Conservation (phyloP, 2,329 filamentous ascomycete species). For the Penicillium sp. region DNA sequence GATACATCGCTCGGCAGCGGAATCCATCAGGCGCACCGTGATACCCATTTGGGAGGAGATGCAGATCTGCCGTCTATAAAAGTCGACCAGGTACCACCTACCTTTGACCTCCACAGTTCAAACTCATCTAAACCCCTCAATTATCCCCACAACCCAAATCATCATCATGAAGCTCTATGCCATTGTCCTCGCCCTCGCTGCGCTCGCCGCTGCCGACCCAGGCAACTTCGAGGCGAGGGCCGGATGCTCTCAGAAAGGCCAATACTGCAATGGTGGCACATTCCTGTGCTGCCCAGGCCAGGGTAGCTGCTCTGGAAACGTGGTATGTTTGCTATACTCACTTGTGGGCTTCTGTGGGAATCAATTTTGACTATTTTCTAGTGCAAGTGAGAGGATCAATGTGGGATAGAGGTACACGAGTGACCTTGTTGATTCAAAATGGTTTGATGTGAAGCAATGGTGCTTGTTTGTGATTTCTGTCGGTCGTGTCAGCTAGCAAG, state of each 20-base stretch:
- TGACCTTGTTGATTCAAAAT: too few relatives aligned
- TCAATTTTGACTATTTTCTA: neutral
- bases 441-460: too few relatives aligned
- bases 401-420: too few relatives aligned
- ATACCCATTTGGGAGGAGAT: neutral
- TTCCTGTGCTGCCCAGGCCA: conserved; percentile 5
- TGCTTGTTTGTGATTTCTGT: too few relatives aligned
- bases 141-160: neutral
- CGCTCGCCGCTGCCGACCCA: neutral
- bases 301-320: neutral
- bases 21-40: neutral
- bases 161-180: conserved; percentile 1
- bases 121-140: neutral
- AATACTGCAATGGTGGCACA: conserved; percentile 14
- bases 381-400: neutral
- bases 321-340: neutral
- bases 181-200: neutral
- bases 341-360: too few relatives aligned
- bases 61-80: neutral
- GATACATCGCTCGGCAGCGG: neutral
- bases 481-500: too few relatives aligned
- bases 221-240: conserved; percentile 38
- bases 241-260: conserved; percentile 7
- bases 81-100: neutral
- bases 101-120: neutral